Percentiles rank a stretch among this genome's conserved stretches.
Evolutionary conservation across 345 rosid species (phyloP).

Genomic region (Aurinia saxatilis): DNA sequence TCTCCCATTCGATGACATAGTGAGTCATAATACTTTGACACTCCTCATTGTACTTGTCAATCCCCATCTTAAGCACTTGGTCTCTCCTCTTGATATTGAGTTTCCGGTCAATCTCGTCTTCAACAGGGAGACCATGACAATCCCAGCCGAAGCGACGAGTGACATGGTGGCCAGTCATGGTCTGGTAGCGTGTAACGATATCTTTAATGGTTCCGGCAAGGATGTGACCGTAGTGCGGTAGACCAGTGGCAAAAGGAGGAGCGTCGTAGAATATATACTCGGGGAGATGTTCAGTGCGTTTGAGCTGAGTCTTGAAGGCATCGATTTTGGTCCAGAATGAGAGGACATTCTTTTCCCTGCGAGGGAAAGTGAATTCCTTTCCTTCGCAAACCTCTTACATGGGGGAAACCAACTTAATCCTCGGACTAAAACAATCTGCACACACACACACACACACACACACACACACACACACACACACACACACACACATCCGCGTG

Average conservation of each 20-base stretch:
- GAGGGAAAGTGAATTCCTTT: constrained; percentile 77
- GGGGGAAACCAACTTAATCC: neutral
- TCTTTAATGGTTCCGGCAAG: constrained; percentile 98
- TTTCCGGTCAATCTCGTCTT: constrained; percentile 74
- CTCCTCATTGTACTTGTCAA: constrained; percentile 83
- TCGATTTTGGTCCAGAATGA: constrained; percentile 56
- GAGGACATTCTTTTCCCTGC: constrained; percentile 59
- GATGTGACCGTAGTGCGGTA: constrained; percentile 96
- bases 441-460: neutral
- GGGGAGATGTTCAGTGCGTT: constrained; percentile 48
- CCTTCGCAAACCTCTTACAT: constrained; percentile 98
- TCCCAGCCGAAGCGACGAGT: constrained; percentile 99
- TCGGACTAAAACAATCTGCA: no score
- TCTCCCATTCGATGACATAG: constrained; percentile 88
- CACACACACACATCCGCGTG: no score
- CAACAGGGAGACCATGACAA: constrained; percentile 94
- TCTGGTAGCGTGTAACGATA: constrained; percentile 79
- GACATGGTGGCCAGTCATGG: constrained; percentile 88
- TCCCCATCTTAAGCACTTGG: constrained; percentile 67
- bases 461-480: no score
- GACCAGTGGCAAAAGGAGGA: constrained; percentile 97
- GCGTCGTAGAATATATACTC: constrained; percentile 95
- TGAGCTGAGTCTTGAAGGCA: constrained; percentile 73
- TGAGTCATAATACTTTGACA: constrained; percentile 83
- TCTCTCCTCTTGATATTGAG: constrained; percentile 61